These are phyloP conservation scores for Yarrowia keelungensis DNA, from an alignment of 805 yeast genomes.

Conservation along the genomic window DNA sequence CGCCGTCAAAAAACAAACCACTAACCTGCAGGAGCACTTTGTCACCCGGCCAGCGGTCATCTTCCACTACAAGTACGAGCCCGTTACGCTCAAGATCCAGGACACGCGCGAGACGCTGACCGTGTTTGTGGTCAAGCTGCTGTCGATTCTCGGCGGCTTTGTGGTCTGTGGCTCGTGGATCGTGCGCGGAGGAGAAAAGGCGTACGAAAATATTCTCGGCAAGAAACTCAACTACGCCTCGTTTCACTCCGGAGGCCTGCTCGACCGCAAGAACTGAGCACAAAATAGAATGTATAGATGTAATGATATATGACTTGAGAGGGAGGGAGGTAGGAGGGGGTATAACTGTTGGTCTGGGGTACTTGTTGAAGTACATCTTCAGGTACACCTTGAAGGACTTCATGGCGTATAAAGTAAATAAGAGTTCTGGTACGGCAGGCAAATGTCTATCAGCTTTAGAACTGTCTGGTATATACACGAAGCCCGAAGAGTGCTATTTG, in stretches of 20 bases:
- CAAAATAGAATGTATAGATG: background rate
- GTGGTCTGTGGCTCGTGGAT: constrained; percentile 71
- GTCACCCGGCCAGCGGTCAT: constrained; percentile 73
- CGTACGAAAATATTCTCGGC: constrained; percentile 45
- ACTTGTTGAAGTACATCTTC: too few relatives aligned
- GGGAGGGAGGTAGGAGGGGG: too few relatives aligned
- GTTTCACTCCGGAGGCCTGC: constrained; percentile 1
- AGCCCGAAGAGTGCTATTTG: too few relatives aligned
- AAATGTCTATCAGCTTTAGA: too few relatives aligned
- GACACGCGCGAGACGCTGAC: constrained; percentile 79
- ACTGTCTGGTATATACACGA: too few relatives aligned
- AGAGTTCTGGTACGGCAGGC: too few relatives aligned
- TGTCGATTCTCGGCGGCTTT: constrained; percentile 84
- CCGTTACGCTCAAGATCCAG: constrained; percentile 70
- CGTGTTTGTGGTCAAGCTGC: constrained; percentile 76
- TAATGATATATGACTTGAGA: background rate
- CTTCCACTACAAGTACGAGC: constrained; percentile 87
- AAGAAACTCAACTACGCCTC: constrained; percentile 39
- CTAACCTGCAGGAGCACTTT: constrained; percentile 44
- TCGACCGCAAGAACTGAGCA: constrained; percentile 17
- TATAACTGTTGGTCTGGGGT: too few relatives aligned
- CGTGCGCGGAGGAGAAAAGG: constrained; percentile 18
- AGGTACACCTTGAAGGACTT: too few relatives aligned
- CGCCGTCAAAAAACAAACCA: constrained; percentile 53
- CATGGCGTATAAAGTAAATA: too few relatives aligned